Base-by-base conservation (phyloP, 139 green algal genomes). In the Yamagishiella unicocca region DNA sequence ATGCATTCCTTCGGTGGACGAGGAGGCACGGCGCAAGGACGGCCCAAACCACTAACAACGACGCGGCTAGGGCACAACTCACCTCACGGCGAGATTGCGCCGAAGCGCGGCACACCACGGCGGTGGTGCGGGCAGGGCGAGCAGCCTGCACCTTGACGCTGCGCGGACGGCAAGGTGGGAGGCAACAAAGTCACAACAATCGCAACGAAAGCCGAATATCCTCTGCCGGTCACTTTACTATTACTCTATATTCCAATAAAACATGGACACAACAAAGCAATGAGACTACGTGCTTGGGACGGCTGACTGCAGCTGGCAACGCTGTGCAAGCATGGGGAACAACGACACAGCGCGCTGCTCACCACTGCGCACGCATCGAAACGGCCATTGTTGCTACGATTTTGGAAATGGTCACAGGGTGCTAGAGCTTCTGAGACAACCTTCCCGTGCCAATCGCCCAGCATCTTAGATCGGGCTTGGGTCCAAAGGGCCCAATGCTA, bases 131-230 rank as follows among this genome's bases (percentile, higher is more conserved):
- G 27, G 82, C 45, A 71, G 82, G 82, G 67, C 82, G 66, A 19
- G 81, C 64, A 64, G 66, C 84, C 84, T 84, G 74, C 40, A 79
- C 74, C 84, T 90, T 90, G 50, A 76, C 77, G 85, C 85, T 85
- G 85, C 66, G 46, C 35, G 7, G 37, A 31, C 4, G 42, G 21
- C 24, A 31, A 54, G 54, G 14, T 37, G 14, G 70, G 38, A 58
- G 37, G 66, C 33, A 61, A 58, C 37, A 74, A 37, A 24, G 71
- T 54, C 7, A 33, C 8, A 53, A 0, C 29, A 58, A 17, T 12
- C 50, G 50, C 50, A 58, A 58, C 50, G 17, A 58, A 58, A 58
- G 50, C 17, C 14, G 50, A 58, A 25, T 58, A 58, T n/a, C n/a
- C n/a, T n/a, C n/a, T 17, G 50, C 17, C 50, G 50, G 50, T 58